A percentile compares a stretch with the other conserved stretches of the same genome.
phyloP scores from a whole-genome alignment of 2,329 filamentous ascomycete species.

The Claviceps sp. region DNA sequence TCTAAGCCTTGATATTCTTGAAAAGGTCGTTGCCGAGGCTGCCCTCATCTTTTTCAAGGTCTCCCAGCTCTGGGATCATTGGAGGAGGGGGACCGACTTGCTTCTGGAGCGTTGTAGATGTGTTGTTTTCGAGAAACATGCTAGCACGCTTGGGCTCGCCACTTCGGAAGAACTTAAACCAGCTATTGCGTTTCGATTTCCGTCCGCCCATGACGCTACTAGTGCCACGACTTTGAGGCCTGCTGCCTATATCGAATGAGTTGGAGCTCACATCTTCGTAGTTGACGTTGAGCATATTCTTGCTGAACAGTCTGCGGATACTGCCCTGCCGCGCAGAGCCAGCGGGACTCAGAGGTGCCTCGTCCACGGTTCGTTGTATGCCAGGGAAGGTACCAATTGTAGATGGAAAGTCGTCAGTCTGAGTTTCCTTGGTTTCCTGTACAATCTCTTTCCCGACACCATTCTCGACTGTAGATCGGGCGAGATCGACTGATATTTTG shows the following conservation, averaged over 20 bases:
- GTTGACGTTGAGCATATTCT: slow-evolving; percentile 38
- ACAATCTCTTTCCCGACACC: background rate
- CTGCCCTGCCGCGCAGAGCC: slow-evolving; percentile 39
- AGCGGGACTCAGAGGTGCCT: slow-evolving; percentile 38
- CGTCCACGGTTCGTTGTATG: slow-evolving; percentile 36
- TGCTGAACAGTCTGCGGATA: slow-evolving; percentile 44
- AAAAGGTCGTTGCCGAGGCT: slow-evolving; percentile 40
- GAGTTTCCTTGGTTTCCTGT: background rate
- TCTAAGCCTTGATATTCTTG: slow-evolving; percentile 42
- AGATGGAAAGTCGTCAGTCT: slow-evolving; percentile 5
- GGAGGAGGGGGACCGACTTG: slow-evolving; percentile 40
- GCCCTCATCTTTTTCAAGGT: slow-evolving; percentile 35
- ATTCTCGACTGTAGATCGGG: background rate
- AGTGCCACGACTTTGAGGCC: slow-evolving; percentile 38
- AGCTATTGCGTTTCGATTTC: slow-evolving; percentile 42
- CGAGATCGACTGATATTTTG: slow-evolving; percentile 10
- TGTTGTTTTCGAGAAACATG: slow-evolving; percentile 25
- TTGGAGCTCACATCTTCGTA: slow-evolving; percentile 36
- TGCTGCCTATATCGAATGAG: slow-evolving; percentile 23
- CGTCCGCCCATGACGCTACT: slow-evolving; percentile 36
- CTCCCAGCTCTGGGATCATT: slow-evolving; percentile 45
- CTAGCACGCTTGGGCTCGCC: slow-evolving; percentile 28
- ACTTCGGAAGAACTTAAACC: slow-evolving; percentile 41
- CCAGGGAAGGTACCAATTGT: slow-evolving; percentile 29
- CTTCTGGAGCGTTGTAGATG: slow-evolving; percentile 17